Percentiles rank a stretch among this genome's conserved stretches.
Evolutionary conservation across 345 rosid species (phyloP).

Genomic region (thale cress (Arabidopsis thaliana)): TAIR10.1 NC_003070.9:28861001-28861500

Average conservation of each 20-base stretch:
- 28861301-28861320: conserved; percentile 38
- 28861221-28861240: conserved; percentile 32
- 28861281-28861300: conserved; percentile 20
- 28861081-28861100: neutral
- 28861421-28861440: neutral
- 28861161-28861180: neutral
- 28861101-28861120: neutral
- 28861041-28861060: neutral
- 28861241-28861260: conserved; percentile 25
- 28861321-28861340: conserved; percentile 1
- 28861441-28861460: neutral
- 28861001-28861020: too few species aligned
- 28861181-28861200: neutral
- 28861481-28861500: neutral
- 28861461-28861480: neutral
- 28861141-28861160: neutral
- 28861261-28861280: conserved; percentile 27
- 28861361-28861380: conserved; percentile 1
- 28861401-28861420: neutral
- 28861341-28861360: conserved; percentile 4
- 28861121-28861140: neutral
- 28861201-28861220: conserved; percentile 13
- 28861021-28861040: neutral
- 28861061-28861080: neutral
- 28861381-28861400: neutral